Conservation (phyloP, 108 stramenopile species). For the Nitzschia putrida region DNA sequence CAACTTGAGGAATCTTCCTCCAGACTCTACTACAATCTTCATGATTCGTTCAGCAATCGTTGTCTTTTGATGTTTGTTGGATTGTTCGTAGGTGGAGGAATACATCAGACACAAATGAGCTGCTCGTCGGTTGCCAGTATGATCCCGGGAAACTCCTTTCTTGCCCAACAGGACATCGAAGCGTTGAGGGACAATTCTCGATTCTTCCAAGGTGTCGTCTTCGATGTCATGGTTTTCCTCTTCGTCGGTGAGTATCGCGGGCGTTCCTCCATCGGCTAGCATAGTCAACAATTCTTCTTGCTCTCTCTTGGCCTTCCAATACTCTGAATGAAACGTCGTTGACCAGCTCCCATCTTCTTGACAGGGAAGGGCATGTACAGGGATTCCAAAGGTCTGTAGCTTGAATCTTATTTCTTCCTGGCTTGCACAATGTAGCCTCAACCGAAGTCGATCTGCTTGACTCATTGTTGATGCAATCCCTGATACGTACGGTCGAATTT, state of each 20-base stretch:
- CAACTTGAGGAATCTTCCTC: conserved; percentile 31
- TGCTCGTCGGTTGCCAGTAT: conserved; percentile 3
- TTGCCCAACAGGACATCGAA: conserved; percentile 40
- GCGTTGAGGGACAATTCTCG: conserved; percentile 3
- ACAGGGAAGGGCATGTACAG: background rate
- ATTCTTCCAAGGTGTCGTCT: background rate
- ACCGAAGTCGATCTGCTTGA: conserved; percentile 1
- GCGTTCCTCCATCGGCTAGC: background rate
- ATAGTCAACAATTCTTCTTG: background rate
- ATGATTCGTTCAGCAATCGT: conserved; percentile 30
- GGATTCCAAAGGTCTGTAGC: conserved; percentile 34
- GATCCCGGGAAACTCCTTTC: background rate
- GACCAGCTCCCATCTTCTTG: conserved; percentile 13
- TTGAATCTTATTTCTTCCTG: conserved; percentile 15
- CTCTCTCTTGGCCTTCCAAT: background rate
- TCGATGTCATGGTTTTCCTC: too few species aligned
- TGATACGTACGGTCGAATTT: conserved; percentile 7
- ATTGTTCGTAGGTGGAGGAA: conserved; percentile 20
- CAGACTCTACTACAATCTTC: conserved; percentile 14
- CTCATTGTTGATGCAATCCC: conserved; percentile 5
- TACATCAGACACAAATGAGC: background rate
- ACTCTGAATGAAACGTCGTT: conserved; percentile 14
- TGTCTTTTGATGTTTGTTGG: conserved; percentile 34
- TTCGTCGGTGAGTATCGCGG: too few species aligned
- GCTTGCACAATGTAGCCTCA: conserved; percentile 10